Conservation (phyloP, 192 early-diverging fungal genomes). For the Coemansia guatemalensis region DNA sequence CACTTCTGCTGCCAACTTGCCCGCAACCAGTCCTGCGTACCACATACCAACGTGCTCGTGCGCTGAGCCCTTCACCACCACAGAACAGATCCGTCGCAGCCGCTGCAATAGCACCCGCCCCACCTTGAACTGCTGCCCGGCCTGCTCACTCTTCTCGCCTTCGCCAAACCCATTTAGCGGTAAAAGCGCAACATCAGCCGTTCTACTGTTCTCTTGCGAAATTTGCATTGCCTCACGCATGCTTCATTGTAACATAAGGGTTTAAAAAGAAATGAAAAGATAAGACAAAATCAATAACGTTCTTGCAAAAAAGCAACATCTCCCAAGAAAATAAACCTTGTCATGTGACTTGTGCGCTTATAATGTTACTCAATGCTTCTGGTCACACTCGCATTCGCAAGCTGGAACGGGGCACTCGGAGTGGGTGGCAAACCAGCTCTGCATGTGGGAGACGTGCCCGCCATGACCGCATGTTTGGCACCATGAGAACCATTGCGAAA, state of each 20-base stretch:
- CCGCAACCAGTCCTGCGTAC: constrained; percentile 24
- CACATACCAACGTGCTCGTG: constrained; percentile 24
- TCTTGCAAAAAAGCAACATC: too few relatives aligned
- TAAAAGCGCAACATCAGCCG: not conserved
- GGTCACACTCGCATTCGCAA: constrained; percentile 58
- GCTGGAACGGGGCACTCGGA: constrained; percentile 87
- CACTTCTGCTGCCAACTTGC: constrained; percentile 31
- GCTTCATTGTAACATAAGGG: not conserved
- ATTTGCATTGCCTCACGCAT: not conserved
- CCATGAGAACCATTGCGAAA: constrained; percentile 97
- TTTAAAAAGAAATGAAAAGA: not conserved
- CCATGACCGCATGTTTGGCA: constrained; percentile 98
- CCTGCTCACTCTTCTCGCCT: not conserved
- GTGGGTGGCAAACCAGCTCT: constrained; percentile 89
- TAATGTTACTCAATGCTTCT: not conserved
- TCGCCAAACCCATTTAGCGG: not conserved
- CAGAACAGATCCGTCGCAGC: constrained; percentile 20
- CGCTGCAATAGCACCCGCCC: constrained; percentile 26
- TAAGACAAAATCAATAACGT: not conserved
- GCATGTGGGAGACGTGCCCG: constrained; percentile 88
- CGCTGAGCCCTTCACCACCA: constrained; percentile 10
- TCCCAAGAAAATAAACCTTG: too few relatives aligned
- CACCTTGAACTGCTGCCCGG: constrained; percentile 26
- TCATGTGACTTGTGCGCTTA: not conserved
- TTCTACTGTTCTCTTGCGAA: not conserved